Evolutionary conservation across 805 yeast species (phyloP).

Genomic region (Zygosaccharomyces pseudorouxii): DNA sequence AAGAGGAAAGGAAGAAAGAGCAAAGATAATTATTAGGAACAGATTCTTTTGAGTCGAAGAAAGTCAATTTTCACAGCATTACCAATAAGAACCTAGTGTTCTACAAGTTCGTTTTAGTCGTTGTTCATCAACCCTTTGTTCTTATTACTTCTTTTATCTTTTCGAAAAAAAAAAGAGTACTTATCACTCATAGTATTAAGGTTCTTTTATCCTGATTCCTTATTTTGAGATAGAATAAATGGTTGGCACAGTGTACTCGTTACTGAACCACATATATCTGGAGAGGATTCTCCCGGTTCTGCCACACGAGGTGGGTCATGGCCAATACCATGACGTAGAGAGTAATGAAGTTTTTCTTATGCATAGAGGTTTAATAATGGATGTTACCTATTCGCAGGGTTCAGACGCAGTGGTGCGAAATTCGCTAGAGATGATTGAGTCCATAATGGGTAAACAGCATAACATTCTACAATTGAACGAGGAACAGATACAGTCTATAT

Average conservation of each 20-base stretch:
- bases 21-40: too few relatives aligned
- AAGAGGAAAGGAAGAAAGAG: too few relatives aligned
- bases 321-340: constrained; percentile 25
- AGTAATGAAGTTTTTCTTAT: constrained; percentile 19
- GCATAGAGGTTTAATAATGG: constrained; percentile 25
- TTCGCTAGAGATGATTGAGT: constrained; percentile 18
- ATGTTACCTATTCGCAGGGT: constrained; percentile 23
- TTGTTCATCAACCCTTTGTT: too few relatives aligned
- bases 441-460: constrained; percentile 18
- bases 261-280: constrained; percentile 20
- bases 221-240: not conserved
- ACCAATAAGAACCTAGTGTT: too few relatives aligned
- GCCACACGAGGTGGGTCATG: constrained; percentile 23
- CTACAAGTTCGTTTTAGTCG: too few relatives aligned
- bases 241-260: constrained; percentile 12
- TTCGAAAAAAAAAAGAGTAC: too few relatives aligned
- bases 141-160: too few relatives aligned
- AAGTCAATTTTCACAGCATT: too few relatives aligned
- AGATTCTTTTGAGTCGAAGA: too few relatives aligned
- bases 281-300: constrained; percentile 26
- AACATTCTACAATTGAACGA: constrained; percentile 12
- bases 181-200: too few relatives aligned
- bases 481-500: constrained; percentile 24
- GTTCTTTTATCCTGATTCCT: too few relatives aligned
- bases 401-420: constrained; percentile 17